A percentile compares a stretch with the other conserved stretches of the same genome.
phyloP scores from a whole-genome alignment of 2,329 filamentous ascomycete genomes.

The Pochonia chlamydosporia region DNA sequence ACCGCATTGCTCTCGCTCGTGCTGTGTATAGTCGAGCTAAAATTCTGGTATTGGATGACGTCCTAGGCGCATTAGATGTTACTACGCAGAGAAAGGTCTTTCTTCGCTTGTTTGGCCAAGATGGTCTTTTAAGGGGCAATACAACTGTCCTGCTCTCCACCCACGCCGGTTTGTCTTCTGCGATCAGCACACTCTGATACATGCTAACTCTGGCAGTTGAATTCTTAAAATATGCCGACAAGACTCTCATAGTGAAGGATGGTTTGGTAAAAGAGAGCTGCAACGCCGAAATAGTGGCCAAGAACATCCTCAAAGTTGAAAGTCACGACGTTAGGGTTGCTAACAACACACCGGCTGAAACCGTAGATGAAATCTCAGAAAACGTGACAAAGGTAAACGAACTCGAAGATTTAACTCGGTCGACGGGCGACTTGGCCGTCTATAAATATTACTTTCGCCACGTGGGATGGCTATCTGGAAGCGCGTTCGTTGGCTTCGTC shows the following conservation, averaged over 20 bases:
- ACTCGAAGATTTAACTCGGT: slow-evolving; percentile 5
- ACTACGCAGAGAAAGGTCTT: slow-evolving; percentile 11
- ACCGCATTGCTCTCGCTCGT: slow-evolving; percentile 76
- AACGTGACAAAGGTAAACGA: slow-evolving; percentile 5
- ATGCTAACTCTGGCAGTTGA: slow-evolving; percentile 6
- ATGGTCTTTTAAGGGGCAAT: slow-evolving; percentile 13
- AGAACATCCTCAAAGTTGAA: no score
- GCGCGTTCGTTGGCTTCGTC: slow-evolving; percentile 7
- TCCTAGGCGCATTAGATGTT: slow-evolving; percentile 75
- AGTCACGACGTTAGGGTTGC: no score
- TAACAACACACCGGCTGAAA: no score
- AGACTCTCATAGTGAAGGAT: slow-evolving; percentile 6
- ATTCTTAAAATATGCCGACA: slow-evolving; percentile 10
- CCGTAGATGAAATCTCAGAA: no score
- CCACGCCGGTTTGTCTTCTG: slow-evolving; percentile 6
- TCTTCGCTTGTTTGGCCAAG: slow-evolving; percentile 10
- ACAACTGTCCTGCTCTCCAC: slow-evolving; percentile 12
- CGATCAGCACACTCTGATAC: no score
- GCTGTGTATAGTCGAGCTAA: slow-evolving; percentile 88
- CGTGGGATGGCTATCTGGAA: slow-evolving; percentile 9
- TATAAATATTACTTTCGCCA: slow-evolving; percentile 13
- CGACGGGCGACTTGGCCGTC: slow-evolving; percentile 9
- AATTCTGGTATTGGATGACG: slow-evolving; percentile 83
- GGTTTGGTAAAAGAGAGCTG: slow-evolving; percentile 4
- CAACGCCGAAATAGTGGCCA: slow-evolving; percentile 1